These are phyloP conservation scores for Tetrahymena elliotti DNA, from an alignment of 73 alveolate species.

Conservation along the genomic window DNA sequence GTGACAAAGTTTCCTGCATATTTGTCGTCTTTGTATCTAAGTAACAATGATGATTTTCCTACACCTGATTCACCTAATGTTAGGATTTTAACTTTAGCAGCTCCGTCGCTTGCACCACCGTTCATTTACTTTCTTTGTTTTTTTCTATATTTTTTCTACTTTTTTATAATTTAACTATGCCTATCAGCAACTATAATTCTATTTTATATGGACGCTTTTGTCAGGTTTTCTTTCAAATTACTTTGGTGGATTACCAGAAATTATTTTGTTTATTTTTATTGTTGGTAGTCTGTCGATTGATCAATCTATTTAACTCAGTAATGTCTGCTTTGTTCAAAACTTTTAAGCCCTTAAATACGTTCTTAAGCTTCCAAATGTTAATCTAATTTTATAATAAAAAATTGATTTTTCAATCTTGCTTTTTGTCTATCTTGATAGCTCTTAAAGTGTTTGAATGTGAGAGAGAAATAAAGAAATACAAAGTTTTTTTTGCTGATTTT, in stretches of 20 bases:
- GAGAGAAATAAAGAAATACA: not conserved
- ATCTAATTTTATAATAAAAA: not conserved
- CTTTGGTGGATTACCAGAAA: not conserved
- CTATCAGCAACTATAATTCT: not conserved
- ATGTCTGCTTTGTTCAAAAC: not conserved
- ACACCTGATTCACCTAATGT: constrained; percentile 69
- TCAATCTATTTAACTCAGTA: not conserved
- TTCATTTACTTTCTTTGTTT: not conserved
- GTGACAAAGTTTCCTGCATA: constrained; percentile 48
- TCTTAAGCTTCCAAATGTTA: not conserved
- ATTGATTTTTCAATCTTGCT: not conserved
- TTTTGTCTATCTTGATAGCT: not conserved
- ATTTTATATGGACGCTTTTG: not conserved
- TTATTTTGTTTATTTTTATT: not conserved
- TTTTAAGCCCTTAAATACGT: not conserved
- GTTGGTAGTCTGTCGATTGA: not conserved
- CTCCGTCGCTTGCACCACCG: not conserved
- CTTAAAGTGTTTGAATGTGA: not conserved
- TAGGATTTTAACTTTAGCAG: constrained; percentile 11
- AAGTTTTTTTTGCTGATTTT: not conserved
- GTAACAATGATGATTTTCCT: constrained; percentile 59
- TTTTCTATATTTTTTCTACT: not conserved
- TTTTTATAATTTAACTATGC: not conserved
- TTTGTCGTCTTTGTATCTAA: constrained; percentile 44
- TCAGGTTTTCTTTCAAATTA: not conserved